Evolutionary conservation across 768 basidiomycete genomes (phyloP).

Genomic region (Tephrocybe sp.): DNA sequence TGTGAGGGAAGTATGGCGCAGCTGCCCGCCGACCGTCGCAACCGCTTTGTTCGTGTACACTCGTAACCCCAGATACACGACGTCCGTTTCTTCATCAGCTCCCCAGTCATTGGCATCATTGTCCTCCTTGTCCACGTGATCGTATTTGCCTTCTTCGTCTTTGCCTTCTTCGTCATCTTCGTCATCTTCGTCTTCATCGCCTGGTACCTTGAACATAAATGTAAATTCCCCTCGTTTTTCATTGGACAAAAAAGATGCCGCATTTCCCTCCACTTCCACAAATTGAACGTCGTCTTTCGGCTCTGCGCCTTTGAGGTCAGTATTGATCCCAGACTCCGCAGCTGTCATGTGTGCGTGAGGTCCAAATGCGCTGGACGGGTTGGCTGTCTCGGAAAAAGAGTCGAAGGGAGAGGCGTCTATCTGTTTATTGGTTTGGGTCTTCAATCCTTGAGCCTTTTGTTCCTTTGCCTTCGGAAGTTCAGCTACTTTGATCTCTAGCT

Average conservation of each 20-base stretch:
- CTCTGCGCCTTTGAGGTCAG: not conserved
- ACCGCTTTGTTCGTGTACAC: constrained; percentile 37
- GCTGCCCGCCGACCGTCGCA: constrained; percentile 32
- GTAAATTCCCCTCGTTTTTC: not conserved
- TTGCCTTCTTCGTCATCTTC: not conserved
- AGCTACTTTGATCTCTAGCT: constrained; percentile 22
- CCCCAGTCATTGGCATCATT: not conserved
- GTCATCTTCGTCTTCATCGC: not conserved
- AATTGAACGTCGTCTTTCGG: too few relatives aligned
- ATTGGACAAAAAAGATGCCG: too few relatives aligned
- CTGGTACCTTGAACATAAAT: too few relatives aligned
- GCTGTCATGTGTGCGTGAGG: too few relatives aligned
- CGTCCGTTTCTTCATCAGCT: constrained; percentile 12
- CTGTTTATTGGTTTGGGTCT: too few relatives aligned
- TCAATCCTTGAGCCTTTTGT: not conserved
- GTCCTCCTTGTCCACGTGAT: not conserved
- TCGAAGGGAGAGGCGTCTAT: too few relatives aligned
- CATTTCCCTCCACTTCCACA: too few relatives aligned
- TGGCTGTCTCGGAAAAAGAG: too few relatives aligned
- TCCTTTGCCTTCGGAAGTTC: constrained; percentile 2
- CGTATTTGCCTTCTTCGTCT: not conserved
- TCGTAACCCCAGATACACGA: constrained; percentile 33
- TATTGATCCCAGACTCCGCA: not conserved
- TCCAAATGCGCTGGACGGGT: too few relatives aligned
- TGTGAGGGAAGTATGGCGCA: constrained; percentile 21